Evolutionary conservation across 441 rosid species (phyloP), one percentile per base, ranked within the genome.

Genomic region (Gossypium lobatum): DNA sequence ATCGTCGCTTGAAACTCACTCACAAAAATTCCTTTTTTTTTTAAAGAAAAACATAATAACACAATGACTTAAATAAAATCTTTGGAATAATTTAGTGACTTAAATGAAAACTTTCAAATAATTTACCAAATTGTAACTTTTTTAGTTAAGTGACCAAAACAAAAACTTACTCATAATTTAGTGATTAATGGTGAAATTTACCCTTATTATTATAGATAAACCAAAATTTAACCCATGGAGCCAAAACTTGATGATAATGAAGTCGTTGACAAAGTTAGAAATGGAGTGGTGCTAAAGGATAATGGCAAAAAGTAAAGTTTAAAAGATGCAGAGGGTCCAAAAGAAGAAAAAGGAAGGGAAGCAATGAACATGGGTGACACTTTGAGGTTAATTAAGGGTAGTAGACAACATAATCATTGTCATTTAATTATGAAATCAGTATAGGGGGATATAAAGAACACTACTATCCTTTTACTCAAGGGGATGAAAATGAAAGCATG

Each of bases 401-500:
- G 7, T 61, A 66, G 76, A 68, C 73, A 73, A 46, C 70, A 77
- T 50, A 18, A 80, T 77, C 28, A 70, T 46, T 50, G 48, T 34
- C 16, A 28, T n/a, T 59, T n/a, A 72, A 39, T 65, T 11, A 65
- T 42, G 53, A 62, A 71, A 37, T 46, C 25, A 61, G 74, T 45
- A 25, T 50, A 74, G 61, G 62, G 55, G 57, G 26, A 73, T 53
- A 16, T 26, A 31, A 58, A 77, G 76, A 73, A 54, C 72, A 64
- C 54, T 52, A 75, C 73, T 77, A 75, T 59, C 46, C 61, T 72
- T 80, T 80, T 82, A 78, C 76, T 75, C 48, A 50, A n/a, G n/a
- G 0, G 0, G 21, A 66, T 46, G 71, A 46, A 23, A 66, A 46
- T 1, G 21, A 23, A 65, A 46, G 39, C 21, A 67, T 46, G 39